These are phyloP conservation scores for Pichia scutulata DNA, from an alignment of 805 yeast genomes.

Conservation along the genomic window DNA sequence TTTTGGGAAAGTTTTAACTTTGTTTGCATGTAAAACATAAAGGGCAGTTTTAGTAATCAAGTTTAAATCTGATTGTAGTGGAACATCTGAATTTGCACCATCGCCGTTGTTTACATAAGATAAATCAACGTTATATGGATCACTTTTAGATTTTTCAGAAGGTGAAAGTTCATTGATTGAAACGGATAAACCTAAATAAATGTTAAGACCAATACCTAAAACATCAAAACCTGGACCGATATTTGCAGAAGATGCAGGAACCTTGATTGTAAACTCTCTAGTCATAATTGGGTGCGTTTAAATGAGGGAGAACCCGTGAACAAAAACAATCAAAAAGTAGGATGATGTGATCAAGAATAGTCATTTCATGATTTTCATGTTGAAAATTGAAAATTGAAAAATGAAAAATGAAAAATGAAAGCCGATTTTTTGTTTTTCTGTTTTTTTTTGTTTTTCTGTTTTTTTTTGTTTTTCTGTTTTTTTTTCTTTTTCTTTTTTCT, in stretches of 20 bases:
- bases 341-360: not conserved
- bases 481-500: no score
- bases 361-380: not conserved
- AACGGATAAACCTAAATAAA: slow-evolving; percentile 66
- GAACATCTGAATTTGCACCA: slow-evolving; percentile 46
- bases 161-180: slow-evolving; percentile 42
- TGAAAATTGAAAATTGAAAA: not conserved
- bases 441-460: no score
- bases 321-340: not conserved
- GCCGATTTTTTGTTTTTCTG: no score
- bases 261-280: slow-evolving; percentile 53
- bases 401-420: no score
- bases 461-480: no score
- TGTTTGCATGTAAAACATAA: slow-evolving; percentile 82
- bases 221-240: slow-evolving; percentile 99
- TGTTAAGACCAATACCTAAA: slow-evolving; percentile 78
- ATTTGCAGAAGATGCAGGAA: slow-evolving; percentile 96
- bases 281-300: slow-evolving; percentile 25
- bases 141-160: slow-evolving; percentile 39
- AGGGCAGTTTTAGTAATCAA: slow-evolving; percentile 89
- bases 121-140: slow-evolving; percentile 63
- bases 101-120: slow-evolving; percentile 72
- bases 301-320: not conserved
- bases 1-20: slow-evolving; percentile 64
- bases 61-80: slow-evolving; percentile 68